Base-by-base conservation (phyloP, 2,329 filamentous ascomycete genomes). In the Leptographium radiaticola region DNA sequence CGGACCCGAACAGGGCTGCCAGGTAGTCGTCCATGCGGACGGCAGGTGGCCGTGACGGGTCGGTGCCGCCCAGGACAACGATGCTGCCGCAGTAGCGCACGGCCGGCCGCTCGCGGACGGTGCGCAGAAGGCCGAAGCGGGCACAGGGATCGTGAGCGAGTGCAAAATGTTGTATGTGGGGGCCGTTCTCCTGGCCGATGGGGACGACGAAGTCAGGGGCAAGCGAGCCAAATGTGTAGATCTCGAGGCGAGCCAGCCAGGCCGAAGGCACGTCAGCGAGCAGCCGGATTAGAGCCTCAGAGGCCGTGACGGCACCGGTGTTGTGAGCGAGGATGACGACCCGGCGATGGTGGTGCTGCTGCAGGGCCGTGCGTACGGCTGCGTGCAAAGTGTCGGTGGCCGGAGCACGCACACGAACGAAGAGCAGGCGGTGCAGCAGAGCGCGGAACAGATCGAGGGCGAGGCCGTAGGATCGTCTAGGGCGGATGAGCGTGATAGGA, bases 401-500 rank as follows among this genome's bases (percentile, higher is more conserved):
- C 11, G 59, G 58, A 25, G 25, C 25, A 25, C 25, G 25, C 25
- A 25, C 25, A 25, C 25, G 25, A 2, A 25, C 25, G 25, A 25
- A 25, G 25, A 25, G 25, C 3, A 25, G 53, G 18, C 62, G 67
- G 6, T 66, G 63, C 53, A 66, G 66, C 4, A 69, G 59, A n/a
- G 62, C 56, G 18, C 58, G 66, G 44, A 77, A 59, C 30, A 78
- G 63, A 60, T 81, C 78, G 59, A 79, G 74, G 39, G 75, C 68
- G 2, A 75, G 67, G 56, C 80, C 78, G 34, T 75, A 70, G 11
- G 77, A 71, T 34, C 69, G 67, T 1, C 48, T 50, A 55, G 70
- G 67, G 56, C 77, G 73, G 47, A 79, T 73, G 62, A 73, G 75
- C 45, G 70, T 74, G 57, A 80, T 70, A 48, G 68, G 63, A 11